Conservation (phyloP, 164 flowering plant species). For the Berberis thunbergii region DNA sequence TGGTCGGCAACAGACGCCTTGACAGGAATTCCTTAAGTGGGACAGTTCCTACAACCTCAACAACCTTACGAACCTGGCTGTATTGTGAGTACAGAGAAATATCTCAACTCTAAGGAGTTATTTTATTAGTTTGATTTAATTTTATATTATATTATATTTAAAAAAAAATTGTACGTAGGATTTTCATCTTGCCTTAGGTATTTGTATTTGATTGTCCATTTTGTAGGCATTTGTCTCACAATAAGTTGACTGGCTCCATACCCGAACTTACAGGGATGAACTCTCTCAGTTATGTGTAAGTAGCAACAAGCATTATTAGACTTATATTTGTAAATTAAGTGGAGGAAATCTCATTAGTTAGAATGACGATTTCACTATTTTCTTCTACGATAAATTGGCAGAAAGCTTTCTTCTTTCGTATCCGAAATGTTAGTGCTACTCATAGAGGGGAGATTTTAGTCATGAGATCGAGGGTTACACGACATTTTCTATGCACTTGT, state of each 20-base stretch:
- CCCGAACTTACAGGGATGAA: constrained; percentile 65
- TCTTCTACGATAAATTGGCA: too few relatives aligned
- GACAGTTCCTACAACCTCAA: constrained; percentile 45
- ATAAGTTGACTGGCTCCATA: constrained; percentile 47
- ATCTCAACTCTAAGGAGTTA: too few relatives aligned
- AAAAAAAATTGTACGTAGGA: too few relatives aligned
- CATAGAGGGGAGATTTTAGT: too few relatives aligned
- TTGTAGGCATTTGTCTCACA: constrained; percentile 71
- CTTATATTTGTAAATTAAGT: too few relatives aligned
- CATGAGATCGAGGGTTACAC: too few relatives aligned
- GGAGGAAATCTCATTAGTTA: too few relatives aligned
- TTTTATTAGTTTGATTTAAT: neutral
- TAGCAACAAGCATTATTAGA: too few relatives aligned
- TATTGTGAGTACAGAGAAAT: constrained; percentile 61
- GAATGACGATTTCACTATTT: too few relatives aligned
- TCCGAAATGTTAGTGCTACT: too few relatives aligned
- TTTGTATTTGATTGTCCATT: neutral
- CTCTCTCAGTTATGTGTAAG: constrained; percentile 54
- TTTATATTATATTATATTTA: neutral
- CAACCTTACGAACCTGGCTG: constrained; percentile 50
- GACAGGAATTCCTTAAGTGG: constrained; percentile 67
- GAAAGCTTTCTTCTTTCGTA: too few relatives aligned
- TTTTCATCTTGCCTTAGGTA: neutral
- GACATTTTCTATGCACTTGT: too few relatives aligned
- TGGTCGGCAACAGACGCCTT: constrained; percentile 51